Percentiles rank a stretch among this genome's conserved stretches.
phyloP scores from a whole-genome alignment of 768 basidiomycete species.

The Naganishia antarctica region DNA sequence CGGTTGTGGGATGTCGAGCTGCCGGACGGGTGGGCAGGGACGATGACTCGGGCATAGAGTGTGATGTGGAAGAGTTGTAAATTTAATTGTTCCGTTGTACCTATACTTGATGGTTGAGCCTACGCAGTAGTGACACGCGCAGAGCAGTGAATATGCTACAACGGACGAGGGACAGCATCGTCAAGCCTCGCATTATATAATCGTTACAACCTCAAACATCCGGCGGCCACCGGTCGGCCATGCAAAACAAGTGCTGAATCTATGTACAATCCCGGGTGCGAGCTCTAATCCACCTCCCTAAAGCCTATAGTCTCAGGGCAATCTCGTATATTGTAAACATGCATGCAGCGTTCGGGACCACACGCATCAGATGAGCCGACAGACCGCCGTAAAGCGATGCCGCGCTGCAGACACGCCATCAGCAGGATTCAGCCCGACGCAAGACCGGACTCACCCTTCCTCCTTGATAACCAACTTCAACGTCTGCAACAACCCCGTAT shows the following conservation, averaged over 20 bases:
- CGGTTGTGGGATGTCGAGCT: conserved; percentile 11
- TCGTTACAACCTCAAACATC: conserved; percentile 5
- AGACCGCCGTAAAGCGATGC: conserved; percentile 83
- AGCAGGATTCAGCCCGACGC: not conserved
- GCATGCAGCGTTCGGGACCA: conserved; percentile 92
- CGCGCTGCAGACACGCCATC: conserved; percentile 51
- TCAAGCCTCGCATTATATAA: not conserved
- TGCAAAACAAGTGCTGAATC: not conserved
- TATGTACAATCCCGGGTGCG: too few species aligned
- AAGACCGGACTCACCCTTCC: conserved; percentile 55
- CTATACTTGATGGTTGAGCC: not conserved
- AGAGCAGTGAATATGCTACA: conserved; percentile 23
- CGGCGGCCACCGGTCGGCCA: not conserved
- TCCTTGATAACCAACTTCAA: conserved; percentile 77
- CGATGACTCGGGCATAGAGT: conserved; percentile 11
- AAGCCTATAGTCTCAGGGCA: conserved; percentile 30
- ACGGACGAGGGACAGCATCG: not conserved
- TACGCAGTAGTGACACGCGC: not conserved
- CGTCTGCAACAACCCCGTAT: conserved; percentile 79
- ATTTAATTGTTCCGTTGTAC: not conserved
- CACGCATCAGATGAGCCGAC: conserved; percentile 89
- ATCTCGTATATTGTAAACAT: conserved; percentile 97
- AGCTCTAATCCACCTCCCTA: not conserved
- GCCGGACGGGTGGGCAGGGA: conserved; percentile 6
- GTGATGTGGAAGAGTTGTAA: conserved; percentile 17